These are phyloP conservation scores for Heterococcus sp. DNA, from an alignment of 108 stramenopile genomes.

Conservation along the genomic window DNA sequence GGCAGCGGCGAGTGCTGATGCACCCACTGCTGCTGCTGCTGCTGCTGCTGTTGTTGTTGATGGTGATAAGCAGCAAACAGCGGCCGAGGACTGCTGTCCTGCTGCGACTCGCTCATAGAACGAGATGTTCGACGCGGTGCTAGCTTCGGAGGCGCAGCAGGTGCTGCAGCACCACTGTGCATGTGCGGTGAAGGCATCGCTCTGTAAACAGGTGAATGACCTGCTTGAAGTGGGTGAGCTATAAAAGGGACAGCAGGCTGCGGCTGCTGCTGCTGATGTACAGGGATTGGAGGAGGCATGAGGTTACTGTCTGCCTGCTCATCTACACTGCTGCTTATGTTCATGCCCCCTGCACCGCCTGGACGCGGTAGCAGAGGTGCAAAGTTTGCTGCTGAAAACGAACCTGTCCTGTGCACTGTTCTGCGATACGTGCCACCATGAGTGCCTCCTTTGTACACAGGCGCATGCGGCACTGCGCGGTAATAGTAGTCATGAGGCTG, in stretches of 20 bases:
- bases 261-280: background rate
- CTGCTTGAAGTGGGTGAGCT: no score
- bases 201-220: background rate
- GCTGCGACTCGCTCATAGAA: background rate
- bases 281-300: background rate
- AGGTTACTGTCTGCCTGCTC: background rate
- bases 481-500: background rate
- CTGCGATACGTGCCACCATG: background rate
- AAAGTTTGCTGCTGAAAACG: background rate
- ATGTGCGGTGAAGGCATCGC: background rate
- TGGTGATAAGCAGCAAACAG: background rate
- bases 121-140: background rate
- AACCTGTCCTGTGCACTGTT: background rate
- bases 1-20: background rate
- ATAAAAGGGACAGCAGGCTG: no score
- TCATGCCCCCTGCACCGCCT: background rate
- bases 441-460: background rate
- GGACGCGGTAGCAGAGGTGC: background rate
- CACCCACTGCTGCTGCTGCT: constrained; percentile 5
- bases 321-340: background rate
- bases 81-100: background rate
- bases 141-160: background rate
- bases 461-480: background rate
- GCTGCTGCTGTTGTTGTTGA: constrained; percentile 2
- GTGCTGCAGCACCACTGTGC: background rate